Conservation (phyloP, 1,284 basidiomycete genomes). For the Schizophyllum commune region DNA sequence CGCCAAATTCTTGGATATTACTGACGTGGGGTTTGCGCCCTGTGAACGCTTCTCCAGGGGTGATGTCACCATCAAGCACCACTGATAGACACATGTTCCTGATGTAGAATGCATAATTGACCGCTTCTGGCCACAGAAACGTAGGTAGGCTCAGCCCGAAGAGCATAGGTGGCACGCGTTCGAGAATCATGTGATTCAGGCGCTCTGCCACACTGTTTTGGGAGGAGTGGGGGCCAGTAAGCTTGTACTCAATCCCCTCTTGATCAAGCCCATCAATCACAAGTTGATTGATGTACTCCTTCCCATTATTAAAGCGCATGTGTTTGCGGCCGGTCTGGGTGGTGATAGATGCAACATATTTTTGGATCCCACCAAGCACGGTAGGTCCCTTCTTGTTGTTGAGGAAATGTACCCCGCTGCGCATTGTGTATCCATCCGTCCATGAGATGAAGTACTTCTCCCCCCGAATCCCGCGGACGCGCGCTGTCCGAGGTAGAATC, state of each 20-base stretch:
- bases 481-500: too few relatives aligned
- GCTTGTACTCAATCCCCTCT: constrained; percentile 17
- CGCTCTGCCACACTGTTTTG: constrained; percentile 33
- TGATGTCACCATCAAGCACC: too few relatives aligned
- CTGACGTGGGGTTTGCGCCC: constrained; percentile 15
- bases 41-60: constrained; percentile 18
- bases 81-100: too few relatives aligned
- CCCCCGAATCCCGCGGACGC: constrained; percentile 5
- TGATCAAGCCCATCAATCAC: constrained; percentile 10
- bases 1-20: constrained; percentile 11
- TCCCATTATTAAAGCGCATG: constrained; percentile 17
- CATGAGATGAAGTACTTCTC: constrained; percentile 16
- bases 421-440: constrained; percentile 12
- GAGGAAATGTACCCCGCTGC: constrained; percentile 8
- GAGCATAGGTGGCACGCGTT: constrained; percentile 21
- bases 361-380: constrained; percentile 11
- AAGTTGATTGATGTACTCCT: constrained; percentile 17
- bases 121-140: constrained; percentile 32
- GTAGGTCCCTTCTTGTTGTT: constrained; percentile 10
- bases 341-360: constrained; percentile 5
- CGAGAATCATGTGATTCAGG: constrained; percentile 24
- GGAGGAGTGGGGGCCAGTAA: constrained; percentile 27
- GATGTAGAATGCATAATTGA: constrained; percentile 23
- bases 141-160: constrained; percentile 20
- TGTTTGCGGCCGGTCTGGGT: constrained; percentile 12